Evolutionary conservation across 2,329 filamentous ascomycete genomes (phyloP), one percentile per base, ranked within the genome.

Genomic region (Exophiala aquamarina): DNA sequence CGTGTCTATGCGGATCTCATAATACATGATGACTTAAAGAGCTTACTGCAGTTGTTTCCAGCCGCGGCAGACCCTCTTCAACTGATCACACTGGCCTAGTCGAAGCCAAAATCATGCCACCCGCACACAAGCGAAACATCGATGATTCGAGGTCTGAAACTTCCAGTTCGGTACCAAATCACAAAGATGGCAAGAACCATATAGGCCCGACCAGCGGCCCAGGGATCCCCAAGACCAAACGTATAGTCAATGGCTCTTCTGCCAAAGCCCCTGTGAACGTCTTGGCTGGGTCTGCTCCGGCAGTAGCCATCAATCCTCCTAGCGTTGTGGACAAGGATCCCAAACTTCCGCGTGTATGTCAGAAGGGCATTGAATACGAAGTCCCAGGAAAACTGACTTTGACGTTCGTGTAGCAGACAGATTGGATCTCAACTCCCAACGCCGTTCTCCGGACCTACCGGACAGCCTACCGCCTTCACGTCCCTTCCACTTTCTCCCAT

Each of bases 61-160:
- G n/a, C n/a, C n/a, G n/a, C n/a, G n/a, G n/a, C n/a, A n/a, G n/a
- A n/a, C n/a, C n/a, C n/a, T n/a, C n/a, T n/a, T n/a, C n/a, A n/a
- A n/a, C n/a, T n/a, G n/a, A n/a, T n/a, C n/a, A n/a, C n/a, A n/a
- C n/a, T n/a, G n/a, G n/a, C n/a, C n/a, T n/a, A n/a, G n/a, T n/a
- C n/a, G n/a, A n/a, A n/a, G n/a, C 6, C 23, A 11, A 4, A 17
- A 49, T 28, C 52, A 74, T 74, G 71, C 66, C 71, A 49, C 71
- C 72, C 56, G 68, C 71, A 57, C 70, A 71, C 49, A 68, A 70
- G 57, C 70, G 71, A 42, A 62, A 64, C 38, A 55, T 68, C 38
- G 72, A 75, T 47, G 72, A 75, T 57, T 71, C 70, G 19, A 63
- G 71, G 49, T 73, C 71, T 14, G 72, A 75, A 63, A 66, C 69